These are phyloP conservation scores for Cutaneotrichosporon cavernicola DNA, from an alignment of 1,284 basidiomycete genomes.

Conservation along the genomic window DNA sequence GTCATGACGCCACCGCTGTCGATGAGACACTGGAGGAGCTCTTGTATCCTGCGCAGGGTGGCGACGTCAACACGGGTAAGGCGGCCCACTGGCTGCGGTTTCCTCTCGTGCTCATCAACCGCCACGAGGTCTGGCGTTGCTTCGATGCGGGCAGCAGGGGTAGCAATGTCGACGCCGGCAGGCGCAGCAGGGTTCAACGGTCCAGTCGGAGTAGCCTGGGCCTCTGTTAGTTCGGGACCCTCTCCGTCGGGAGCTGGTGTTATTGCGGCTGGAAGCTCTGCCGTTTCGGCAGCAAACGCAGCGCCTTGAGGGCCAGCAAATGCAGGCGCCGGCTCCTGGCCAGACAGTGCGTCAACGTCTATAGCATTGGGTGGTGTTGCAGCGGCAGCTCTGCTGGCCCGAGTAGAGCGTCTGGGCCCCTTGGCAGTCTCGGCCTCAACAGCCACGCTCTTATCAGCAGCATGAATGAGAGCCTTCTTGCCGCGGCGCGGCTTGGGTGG, in stretches of 20 bases:
- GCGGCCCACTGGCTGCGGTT: not conserved
- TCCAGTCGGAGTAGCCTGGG: not conserved
- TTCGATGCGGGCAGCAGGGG: not conserved
- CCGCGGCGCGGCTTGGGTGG: not conserved
- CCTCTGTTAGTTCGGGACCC: not conserved
- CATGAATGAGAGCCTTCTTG: not conserved
- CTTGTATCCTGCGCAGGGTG: constrained; percentile 33
- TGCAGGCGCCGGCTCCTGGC: not conserved
- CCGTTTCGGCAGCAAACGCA: not conserved
- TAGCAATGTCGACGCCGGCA: not conserved
- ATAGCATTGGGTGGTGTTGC: not conserved
- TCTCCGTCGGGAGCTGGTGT: not conserved
- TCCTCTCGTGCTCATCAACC: constrained; percentile 3
- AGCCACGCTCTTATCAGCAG: not conserved
- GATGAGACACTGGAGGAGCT: constrained; percentile 35
- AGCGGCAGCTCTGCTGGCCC: not conserved
- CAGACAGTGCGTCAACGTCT: not conserved
- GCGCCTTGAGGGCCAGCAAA: not conserved
- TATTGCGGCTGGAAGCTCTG: not conserved
- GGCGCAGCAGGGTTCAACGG: not conserved
- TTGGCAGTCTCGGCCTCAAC: not conserved
- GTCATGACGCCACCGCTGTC: constrained; percentile 36
- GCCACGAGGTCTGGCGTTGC: constrained; percentile 11
- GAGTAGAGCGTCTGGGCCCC: not conserved
- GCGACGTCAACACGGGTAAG: constrained; percentile 35